phyloP scores from a whole-genome alignment of 1,139 yeast species.

The Hyphopichia fennica region DNA sequence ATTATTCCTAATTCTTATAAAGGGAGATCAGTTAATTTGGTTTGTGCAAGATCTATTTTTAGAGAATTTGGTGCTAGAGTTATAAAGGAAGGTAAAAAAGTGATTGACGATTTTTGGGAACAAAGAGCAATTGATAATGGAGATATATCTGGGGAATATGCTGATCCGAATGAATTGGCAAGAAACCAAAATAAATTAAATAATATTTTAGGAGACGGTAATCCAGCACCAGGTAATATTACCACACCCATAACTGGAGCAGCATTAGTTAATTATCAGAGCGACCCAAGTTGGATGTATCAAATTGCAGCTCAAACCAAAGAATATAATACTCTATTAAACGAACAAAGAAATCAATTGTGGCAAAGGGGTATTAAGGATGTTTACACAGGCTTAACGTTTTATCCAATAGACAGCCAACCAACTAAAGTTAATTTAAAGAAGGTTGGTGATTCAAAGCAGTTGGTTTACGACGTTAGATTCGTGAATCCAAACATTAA shows the following conservation, averaged over 20 bases:
- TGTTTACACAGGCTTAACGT: slow-evolving; percentile 76
- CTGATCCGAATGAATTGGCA: slow-evolving; percentile 64
- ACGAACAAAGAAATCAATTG: slow-evolving; percentile 58
- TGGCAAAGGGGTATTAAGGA: slow-evolving; percentile 67
- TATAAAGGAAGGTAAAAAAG: slow-evolving; percentile 75
- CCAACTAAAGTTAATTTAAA: slow-evolving; percentile 45
- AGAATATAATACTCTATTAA: slow-evolving; percentile 62
- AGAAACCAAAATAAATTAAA: slow-evolving; percentile 19
- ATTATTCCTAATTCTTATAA: slow-evolving; percentile 88
- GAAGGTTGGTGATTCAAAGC: slow-evolving; percentile 14
- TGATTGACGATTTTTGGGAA: slow-evolving; percentile 89
- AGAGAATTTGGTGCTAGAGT: slow-evolving; percentile 91
- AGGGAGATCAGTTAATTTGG: slow-evolving; percentile 85
- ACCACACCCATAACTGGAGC: slow-evolving; percentile 40
- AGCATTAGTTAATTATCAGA: slow-evolving; percentile 44
- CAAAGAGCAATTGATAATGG: slow-evolving; percentile 69
- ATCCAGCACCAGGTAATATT: slow-evolving; percentile 16
- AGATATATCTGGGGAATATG: slow-evolving; percentile 74
- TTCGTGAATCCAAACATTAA: slow-evolving; percentile 46
- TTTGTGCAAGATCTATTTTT: slow-evolving; percentile 86
- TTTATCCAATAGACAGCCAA: slow-evolving; percentile 76
- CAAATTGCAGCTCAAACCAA: slow-evolving; percentile 80
- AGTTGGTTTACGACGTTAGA: slow-evolving; percentile 50
- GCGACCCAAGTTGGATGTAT: slow-evolving; percentile 82
- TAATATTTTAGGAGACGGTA: slow-evolving; percentile 16